phyloP scores from a whole-genome alignment of 1,284 basidiomycete species.

The Trichosporon asahii region DNA sequence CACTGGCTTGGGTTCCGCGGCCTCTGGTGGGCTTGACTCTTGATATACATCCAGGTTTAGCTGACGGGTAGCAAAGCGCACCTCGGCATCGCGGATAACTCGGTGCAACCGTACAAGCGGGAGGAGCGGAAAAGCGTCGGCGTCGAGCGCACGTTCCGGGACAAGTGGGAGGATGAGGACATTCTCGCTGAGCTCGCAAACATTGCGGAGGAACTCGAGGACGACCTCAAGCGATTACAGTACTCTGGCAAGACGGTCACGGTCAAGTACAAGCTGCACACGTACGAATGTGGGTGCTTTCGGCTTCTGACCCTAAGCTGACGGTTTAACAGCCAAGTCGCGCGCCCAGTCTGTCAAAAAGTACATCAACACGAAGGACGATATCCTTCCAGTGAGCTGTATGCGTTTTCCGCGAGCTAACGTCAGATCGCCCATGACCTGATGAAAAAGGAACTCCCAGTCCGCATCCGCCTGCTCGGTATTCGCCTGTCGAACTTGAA shows the following conservation, averaged over 20 bases:
- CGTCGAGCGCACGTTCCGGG: constrained; percentile 75
- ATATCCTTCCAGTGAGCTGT: constrained; percentile 65
- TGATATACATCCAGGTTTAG: too few species aligned
- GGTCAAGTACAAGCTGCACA: constrained; percentile 52
- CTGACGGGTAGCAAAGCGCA: constrained; percentile 56
- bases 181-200: constrained; percentile 73
- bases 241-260: constrained; percentile 52
- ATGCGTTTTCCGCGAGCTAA: constrained; percentile 2
- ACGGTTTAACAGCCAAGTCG: constrained; percentile 66
- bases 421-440: constrained; percentile 72
- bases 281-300: constrained; percentile 41
- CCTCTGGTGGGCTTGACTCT: constrained; percentile 56
- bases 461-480: constrained; percentile 74
- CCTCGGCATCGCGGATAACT: constrained; percentile 79
- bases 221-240: constrained; percentile 62
- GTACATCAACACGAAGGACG: constrained; percentile 71
- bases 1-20: constrained; percentile 74
- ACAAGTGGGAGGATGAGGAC: constrained; percentile 62
- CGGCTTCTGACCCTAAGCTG: constrained; percentile 10
- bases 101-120: constrained; percentile 67
- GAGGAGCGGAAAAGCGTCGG: constrained; percentile 87
- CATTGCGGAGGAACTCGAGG: constrained; percentile 72
- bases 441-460: constrained; percentile 70
- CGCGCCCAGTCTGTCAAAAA: constrained; percentile 72
- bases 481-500: constrained; percentile 78